Conservation (phyloP, 2,329 filamentous ascomycete genomes). For the Botrytis hyacinthi region DNA sequence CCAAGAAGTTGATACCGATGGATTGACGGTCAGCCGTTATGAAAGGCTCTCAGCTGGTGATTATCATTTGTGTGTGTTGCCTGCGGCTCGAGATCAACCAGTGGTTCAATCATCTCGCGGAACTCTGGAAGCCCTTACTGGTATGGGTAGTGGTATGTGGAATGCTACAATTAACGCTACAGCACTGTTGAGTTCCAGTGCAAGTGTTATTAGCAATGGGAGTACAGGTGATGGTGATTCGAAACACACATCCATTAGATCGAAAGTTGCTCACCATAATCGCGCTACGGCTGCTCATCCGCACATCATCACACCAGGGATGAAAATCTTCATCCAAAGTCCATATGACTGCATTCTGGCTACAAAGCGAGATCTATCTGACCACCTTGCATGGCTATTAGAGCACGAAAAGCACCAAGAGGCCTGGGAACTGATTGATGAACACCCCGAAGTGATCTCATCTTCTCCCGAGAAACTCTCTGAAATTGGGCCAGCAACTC, state of each 20-base stretch:
- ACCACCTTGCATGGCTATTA: constrained; percentile 83
- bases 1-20: constrained; percentile 82
- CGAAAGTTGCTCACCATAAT: constrained; percentile 44
- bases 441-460: constrained; percentile 73
- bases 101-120: constrained; percentile 62
- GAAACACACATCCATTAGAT: constrained; percentile 42
- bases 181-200: constrained; percentile 80
- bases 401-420: constrained; percentile 78
- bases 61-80: constrained; percentile 84
- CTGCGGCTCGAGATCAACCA: constrained; percentile 67
- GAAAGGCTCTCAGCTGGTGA: constrained; percentile 84
- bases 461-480: constrained; percentile 43
- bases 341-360: constrained; percentile 96
- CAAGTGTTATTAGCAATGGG: constrained; percentile 65
- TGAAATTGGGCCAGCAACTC: constrained; percentile 44
- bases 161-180: constrained; percentile 87
- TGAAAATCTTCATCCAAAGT: constrained; percentile 91
- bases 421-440: constrained; percentile 85
- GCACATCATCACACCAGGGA: constrained; percentile 47
- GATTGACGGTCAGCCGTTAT: constrained; percentile 79
- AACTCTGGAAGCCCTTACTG: constrained; percentile 73
- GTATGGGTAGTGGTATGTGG: constrained; percentile 75
- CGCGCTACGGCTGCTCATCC: constrained; percentile 37
- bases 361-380: constrained; percentile 79
- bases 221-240: constrained; percentile 60